Percentiles rank a stretch among this genome's conserved stretches.
These are phyloP conservation scores for Lineolata rhizophorae DNA, from an alignment of 495 filamentous ascomycete species.

Conservation along the genomic window DNA sequence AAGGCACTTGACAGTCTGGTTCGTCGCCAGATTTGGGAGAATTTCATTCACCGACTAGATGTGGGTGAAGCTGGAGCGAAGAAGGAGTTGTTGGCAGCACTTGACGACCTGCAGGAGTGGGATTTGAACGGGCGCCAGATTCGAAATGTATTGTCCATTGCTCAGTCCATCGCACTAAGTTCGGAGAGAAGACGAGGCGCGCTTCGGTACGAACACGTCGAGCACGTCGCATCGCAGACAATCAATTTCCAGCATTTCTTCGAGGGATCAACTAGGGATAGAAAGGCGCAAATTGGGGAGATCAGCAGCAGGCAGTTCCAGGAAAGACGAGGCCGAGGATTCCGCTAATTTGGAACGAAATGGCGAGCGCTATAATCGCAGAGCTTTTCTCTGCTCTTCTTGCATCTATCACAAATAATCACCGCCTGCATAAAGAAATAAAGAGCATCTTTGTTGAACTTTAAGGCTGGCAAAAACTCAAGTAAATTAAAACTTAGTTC, in stretches of 20 bases:
- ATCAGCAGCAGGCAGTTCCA: neutral
- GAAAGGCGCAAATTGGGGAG: neutral
- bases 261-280: neutral
- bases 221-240: neutral
- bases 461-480: too few species aligned
- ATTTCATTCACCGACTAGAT: neutral
- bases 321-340: neutral
- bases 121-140: constrained; percentile 1
- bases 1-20: too few species aligned
- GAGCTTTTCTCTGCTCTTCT: too few species aligned
- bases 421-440: too few species aligned
- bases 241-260: neutral
- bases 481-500: too few species aligned
- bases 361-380: too few species aligned
- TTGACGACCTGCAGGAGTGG: neutral
- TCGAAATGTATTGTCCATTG: constrained; percentile 1
- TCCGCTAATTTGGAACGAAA: too few species aligned
- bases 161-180: neutral
- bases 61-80: neutral
- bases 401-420: too few species aligned
- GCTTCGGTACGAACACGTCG: neutral
- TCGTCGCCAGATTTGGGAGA: constrained; percentile 1
- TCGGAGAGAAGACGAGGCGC: neutral
- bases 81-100: neutral
- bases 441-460: too few species aligned